phyloP scores from a whole-genome alignment of 257 asterid species.

The Nyctanthes arbortristis region DNA sequence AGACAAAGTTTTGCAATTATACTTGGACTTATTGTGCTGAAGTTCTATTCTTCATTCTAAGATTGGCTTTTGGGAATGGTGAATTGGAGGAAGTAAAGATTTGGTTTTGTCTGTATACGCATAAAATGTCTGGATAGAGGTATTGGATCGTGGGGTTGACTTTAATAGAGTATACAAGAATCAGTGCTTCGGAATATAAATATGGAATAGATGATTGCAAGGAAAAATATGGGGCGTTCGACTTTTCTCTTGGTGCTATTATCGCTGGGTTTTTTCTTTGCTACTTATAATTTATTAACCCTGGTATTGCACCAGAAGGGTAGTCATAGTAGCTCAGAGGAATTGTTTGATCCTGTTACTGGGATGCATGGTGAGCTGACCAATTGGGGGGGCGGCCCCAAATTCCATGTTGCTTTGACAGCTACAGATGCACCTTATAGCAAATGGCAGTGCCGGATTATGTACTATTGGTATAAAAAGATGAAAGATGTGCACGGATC shows the following conservation, averaged over 20 bases:
- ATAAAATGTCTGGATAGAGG: conserved; percentile 13
- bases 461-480: conserved; percentile 96
- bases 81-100: conserved; percentile 22
- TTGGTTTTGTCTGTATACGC: conserved; percentile 13
- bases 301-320: conserved; percentile 59
- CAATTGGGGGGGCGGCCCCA: conserved; percentile 35
- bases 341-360: conserved; percentile 54
- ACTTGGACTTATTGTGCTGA: no score
- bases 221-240: conserved; percentile 68
- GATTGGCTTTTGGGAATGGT: conserved; percentile 19
- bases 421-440: conserved; percentile 91
- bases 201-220: conserved; percentile 44
- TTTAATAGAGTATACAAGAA: not conserved
- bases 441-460: conserved; percentile 93
- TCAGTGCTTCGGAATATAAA: not conserved
- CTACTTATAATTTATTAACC: conserved; percentile 74
- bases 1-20: conserved; percentile 23
- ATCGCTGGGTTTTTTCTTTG: conserved; percentile 78
- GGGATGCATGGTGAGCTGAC: conserved; percentile 40
- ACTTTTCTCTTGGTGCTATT: conserved; percentile 61
- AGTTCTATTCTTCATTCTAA: conserved; percentile 29
- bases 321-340: conserved; percentile 29
- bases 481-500: conserved; percentile 74
- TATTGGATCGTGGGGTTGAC: conserved; percentile 21
- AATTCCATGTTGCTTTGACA: conserved; percentile 82